phyloP scores from a whole-genome alignment of 1,284 basidiomycete genomes.

The Puccinia polysora region DNA sequence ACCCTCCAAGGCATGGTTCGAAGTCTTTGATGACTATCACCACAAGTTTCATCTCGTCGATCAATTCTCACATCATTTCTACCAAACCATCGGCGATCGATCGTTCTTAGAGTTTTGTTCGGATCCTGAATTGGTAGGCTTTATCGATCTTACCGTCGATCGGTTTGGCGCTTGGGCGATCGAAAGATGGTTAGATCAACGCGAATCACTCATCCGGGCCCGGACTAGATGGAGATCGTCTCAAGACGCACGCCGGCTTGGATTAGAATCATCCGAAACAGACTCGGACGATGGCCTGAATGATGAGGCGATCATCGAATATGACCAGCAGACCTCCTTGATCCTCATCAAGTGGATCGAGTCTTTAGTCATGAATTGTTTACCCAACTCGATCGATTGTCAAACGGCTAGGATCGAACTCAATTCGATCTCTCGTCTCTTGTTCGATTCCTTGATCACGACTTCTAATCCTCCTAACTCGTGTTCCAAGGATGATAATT shows the following conservation, averaged over 20 bases:
- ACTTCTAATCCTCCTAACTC: background rate
- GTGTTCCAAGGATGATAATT: background rate
- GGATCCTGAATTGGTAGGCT: background rate
- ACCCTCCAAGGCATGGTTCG: background rate
- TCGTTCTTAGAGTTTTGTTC: background rate
- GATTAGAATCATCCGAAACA: background rate
- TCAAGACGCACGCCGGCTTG: background rate
- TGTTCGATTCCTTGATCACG: constrained; percentile 5
- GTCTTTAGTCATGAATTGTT: background rate
- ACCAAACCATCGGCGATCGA: background rate
- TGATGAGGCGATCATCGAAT: constrained; percentile 11
- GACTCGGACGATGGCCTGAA: background rate
- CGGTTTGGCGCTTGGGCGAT: background rate
- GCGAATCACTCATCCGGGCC: background rate
- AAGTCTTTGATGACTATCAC: constrained; percentile 13
- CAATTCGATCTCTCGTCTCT: background rate
- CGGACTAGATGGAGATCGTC: background rate
- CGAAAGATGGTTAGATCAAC: constrained; percentile 5
- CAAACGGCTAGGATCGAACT: background rate
- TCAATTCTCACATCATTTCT: background rate
- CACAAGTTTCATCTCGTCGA: background rate
- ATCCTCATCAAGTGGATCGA: constrained; percentile 21
- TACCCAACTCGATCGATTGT: constrained; percentile 31
- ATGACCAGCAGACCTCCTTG: constrained; percentile 2
- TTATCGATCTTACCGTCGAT: constrained; percentile 7